These are phyloP conservation scores for Colletotrichum costaricense DNA, from an alignment of 2,329 filamentous ascomycete genomes.

Conservation along the genomic window DNA sequence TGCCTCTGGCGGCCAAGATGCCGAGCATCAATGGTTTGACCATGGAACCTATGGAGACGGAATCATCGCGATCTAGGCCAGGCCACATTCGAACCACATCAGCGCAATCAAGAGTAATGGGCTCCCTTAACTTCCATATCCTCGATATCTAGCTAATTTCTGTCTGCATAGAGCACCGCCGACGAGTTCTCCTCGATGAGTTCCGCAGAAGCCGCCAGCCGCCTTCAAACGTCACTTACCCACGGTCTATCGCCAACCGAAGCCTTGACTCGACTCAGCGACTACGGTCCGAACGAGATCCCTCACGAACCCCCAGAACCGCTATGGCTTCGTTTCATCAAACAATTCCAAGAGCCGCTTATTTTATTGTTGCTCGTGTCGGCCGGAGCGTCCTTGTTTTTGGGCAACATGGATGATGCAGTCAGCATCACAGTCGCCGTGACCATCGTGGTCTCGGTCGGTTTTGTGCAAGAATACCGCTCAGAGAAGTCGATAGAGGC, in stretches of 20 bases:
- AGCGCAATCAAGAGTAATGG: slow-evolving; percentile 64
- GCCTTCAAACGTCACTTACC: slow-evolving; percentile 83
- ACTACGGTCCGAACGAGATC: slow-evolving; percentile 92
- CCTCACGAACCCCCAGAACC: slow-evolving; percentile 94
- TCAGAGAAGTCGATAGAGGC: slow-evolving; percentile 98
- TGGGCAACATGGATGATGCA: slow-evolving; percentile 95
- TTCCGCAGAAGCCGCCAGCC: slow-evolving; percentile 81
- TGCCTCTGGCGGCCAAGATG: slow-evolving; percentile 46
- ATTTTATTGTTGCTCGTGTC: slow-evolving; percentile 93
- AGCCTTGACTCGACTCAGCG: slow-evolving; percentile 81
- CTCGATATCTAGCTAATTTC: background rate
- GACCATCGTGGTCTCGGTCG: slow-evolving; percentile 95
- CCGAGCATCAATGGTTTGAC: slow-evolving; percentile 46
- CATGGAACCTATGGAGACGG: slow-evolving; percentile 41
- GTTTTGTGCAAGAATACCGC: slow-evolving; percentile 96
- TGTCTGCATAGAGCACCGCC: slow-evolving; percentile 58
- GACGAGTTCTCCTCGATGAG: slow-evolving; percentile 76
- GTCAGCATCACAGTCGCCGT: slow-evolving; percentile 96
- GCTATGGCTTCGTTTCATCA: slow-evolving; percentile 92
- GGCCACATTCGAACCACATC: slow-evolving; percentile 62
- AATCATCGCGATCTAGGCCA: slow-evolving; percentile 47
- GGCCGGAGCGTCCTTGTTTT: slow-evolving; percentile 86
- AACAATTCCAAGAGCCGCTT: slow-evolving; percentile 96
- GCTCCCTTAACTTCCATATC: background rate
- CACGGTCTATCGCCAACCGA: slow-evolving; percentile 85